These are phyloP conservation scores for Phycomyces nitens DNA, from an alignment of 192 early-diverging fungal species.

Conservation along the genomic window DNA sequence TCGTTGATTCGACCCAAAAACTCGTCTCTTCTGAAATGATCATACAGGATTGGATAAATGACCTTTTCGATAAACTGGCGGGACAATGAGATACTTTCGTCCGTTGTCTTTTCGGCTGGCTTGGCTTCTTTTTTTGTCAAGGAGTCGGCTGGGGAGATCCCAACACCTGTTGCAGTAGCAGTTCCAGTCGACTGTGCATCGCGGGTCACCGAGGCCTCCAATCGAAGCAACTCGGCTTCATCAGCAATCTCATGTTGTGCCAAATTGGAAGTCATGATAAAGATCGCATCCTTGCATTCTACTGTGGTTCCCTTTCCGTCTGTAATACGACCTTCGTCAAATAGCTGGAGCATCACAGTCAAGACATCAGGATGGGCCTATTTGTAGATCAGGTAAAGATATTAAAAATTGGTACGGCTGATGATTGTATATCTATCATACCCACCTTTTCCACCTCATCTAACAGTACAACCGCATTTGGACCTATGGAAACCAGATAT, in stretches of 20 bases:
- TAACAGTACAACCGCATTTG: constrained; percentile 40
- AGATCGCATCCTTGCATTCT: constrained; percentile 44
- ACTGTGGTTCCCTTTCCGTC: constrained; percentile 46
- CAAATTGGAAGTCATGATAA: constrained; percentile 46
- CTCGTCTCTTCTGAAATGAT: constrained; percentile 42
- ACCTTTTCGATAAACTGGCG: constrained; percentile 37
- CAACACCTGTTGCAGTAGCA: not conserved
- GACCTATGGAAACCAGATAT: constrained; percentile 24
- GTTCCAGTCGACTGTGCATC: constrained; percentile 31
- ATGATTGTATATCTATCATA: not conserved
- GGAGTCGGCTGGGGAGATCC: not conserved
- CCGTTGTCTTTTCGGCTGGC: constrained; percentile 11
- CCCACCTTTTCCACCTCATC: constrained; percentile 46
- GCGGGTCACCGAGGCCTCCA: constrained; percentile 29
- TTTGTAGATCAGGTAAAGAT: not conserved
- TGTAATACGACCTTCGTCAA: constrained; percentile 44
- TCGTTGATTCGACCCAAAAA: constrained; percentile 47
- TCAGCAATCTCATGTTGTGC: constrained; percentile 47
- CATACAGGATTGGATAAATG: constrained; percentile 44
- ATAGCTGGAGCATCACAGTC: constrained; percentile 42
- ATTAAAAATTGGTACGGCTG: no score
- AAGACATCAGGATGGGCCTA: constrained; percentile 43
- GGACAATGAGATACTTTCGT: constrained; percentile 27
- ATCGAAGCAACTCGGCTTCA: constrained; percentile 39
- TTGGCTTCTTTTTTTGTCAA: not conserved